Evolutionary conservation across 139 green algal species (phyloP).

Genomic region (Pleodorina starrii): DNA sequence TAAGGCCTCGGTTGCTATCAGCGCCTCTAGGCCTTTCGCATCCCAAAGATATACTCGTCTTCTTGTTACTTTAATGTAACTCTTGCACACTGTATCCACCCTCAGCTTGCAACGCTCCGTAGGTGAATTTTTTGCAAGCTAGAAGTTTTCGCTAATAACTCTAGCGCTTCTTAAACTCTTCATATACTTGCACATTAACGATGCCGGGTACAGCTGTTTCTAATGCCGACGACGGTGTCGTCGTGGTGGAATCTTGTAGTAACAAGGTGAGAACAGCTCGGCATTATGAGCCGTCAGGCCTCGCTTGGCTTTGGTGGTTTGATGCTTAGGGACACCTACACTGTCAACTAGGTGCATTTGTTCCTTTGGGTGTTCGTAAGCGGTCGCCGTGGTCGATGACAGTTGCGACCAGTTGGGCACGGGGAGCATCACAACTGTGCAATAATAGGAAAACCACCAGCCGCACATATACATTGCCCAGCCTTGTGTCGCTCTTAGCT

Average conservation of each 20-base stretch:
- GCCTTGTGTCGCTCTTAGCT: no score
- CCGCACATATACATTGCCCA: no score
- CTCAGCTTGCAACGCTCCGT: no score
- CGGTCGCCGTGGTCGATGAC: background rate
- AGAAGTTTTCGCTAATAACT: no score
- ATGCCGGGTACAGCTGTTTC: constrained; percentile 3
- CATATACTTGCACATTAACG: no score
- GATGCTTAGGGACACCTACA: no score
- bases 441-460: no score
- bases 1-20: background rate
- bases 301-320: no score
- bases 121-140: background rate
- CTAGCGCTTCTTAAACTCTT: no score
- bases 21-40: background rate
- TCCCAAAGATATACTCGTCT: background rate
- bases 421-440: no score
- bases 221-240: background rate
- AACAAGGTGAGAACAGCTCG: constrained; percentile 10
- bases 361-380: background rate
- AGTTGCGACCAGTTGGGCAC: background rate
- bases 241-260: constrained; percentile 19
- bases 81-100: no score
- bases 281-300: no score
- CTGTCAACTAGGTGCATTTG: background rate
- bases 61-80: background rate